Evolutionary conservation across 164 flowering plant species (phyloP).

Genomic region (Kingdonia uniflora): DNA sequence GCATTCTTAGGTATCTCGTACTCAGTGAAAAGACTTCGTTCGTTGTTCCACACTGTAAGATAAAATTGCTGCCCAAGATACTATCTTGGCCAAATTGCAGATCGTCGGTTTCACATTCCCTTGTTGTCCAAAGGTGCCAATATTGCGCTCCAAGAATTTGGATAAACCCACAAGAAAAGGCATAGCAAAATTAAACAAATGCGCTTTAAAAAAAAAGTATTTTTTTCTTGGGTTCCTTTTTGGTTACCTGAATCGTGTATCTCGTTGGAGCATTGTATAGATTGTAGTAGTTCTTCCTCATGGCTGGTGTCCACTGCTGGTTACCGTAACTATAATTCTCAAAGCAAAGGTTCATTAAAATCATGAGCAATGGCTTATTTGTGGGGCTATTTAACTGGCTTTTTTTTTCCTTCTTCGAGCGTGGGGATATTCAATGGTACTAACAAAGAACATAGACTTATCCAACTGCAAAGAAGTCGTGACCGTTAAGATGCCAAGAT

Average conservation of each 20-base stretch:
- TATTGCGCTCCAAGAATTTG: conserved; percentile 2
- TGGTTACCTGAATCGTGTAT: conserved; percentile 2
- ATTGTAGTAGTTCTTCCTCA: conserved; percentile 1
- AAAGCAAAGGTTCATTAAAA: neutral
- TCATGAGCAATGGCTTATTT: neutral
- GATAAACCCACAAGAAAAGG: conserved; percentile 1
- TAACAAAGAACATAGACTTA: neutral
- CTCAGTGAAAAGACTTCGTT: conserved; percentile 1
- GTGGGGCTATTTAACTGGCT: neutral
- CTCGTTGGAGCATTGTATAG: neutral
- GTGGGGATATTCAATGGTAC: neutral
- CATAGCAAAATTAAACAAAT: no score
- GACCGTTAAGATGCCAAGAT: conserved; percentile 7
- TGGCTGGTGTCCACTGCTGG: conserved; percentile 2
- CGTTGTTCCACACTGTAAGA: neutral
- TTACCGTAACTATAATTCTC: neutral
- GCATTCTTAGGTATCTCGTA: neutral
- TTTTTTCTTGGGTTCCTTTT: no score
- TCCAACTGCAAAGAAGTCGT: conserved; percentile 4
- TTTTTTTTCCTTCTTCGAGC: neutral
- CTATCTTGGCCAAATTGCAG: conserved; percentile 4
- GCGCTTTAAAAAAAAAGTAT: no score
- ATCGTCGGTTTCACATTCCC: conserved; percentile 2
- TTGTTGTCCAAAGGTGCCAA: conserved; percentile 4
- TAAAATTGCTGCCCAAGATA: neutral